phyloP scores from a whole-genome alignment of 192 early-diverging fungal species.

The Entomortierella parvispora region DNA sequence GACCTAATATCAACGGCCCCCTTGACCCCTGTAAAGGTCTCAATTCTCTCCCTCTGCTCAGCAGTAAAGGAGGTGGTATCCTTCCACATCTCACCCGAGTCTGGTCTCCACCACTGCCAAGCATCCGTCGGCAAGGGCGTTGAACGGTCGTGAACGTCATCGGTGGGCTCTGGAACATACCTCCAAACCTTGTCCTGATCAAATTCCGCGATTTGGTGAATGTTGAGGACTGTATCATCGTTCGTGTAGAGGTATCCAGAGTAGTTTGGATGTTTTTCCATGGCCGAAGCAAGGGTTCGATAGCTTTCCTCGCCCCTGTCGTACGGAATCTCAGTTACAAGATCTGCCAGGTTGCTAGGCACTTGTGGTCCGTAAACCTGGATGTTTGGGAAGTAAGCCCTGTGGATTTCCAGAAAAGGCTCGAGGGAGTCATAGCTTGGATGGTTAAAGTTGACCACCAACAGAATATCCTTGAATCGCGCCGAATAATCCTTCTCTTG shows the following conservation, averaged over 20 bases:
- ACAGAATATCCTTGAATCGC: conserved; percentile 5
- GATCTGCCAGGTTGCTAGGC: neutral
- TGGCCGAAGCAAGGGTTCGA: neutral
- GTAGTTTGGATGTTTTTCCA: conserved; percentile 10
- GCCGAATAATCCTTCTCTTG: too few relatives aligned
- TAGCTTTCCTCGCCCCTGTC: neutral
- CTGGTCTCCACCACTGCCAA: too few relatives aligned
- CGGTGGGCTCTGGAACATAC: neutral
- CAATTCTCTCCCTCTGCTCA: too few relatives aligned
- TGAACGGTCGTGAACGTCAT: neutral
- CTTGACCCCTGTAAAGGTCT: too few relatives aligned
- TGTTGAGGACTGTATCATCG: conserved; percentile 8
- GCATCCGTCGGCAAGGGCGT: neutral
- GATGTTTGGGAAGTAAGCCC: conserved; percentile 7
- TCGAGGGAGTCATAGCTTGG: conserved; percentile 2
- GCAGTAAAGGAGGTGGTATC: too few relatives aligned
- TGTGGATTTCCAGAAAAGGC: conserved; percentile 2
- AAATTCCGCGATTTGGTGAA: neutral
- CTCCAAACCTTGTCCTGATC: conserved; percentile 8
- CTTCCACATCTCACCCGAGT: too few relatives aligned
- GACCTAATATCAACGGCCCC: too few relatives aligned
- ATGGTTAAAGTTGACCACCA: conserved; percentile 15
- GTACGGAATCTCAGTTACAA: neutral
- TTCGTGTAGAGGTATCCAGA: conserved; percentile 3
- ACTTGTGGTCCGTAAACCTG: conserved; percentile 3